phyloP scores from a whole-genome alignment of 257 asterid genomes.

The Ilex aquifolium region DNA sequence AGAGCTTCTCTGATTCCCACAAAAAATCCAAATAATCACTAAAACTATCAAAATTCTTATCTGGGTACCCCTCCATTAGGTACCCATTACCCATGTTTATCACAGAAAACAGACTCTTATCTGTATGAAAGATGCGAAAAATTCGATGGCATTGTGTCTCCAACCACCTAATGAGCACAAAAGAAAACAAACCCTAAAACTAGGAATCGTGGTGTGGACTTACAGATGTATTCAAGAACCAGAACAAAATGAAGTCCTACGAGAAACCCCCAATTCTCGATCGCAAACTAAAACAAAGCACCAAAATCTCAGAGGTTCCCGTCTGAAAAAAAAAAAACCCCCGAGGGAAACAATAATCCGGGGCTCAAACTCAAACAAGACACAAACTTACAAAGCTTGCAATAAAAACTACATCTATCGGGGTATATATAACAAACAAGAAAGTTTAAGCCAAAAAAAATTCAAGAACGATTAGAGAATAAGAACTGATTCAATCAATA shows the following conservation, averaged over 20 bases:
- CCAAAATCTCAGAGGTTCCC: slow-evolving; percentile 8
- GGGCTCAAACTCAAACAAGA: slow-evolving; percentile 1
- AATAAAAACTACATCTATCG: too few species aligned
- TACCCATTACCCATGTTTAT: slow-evolving; percentile 23
- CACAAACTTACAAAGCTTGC: not conserved
- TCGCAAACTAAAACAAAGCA: slow-evolving; percentile 22
- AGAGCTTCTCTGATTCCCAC: slow-evolving; percentile 16
- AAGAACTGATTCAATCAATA: too few species aligned
- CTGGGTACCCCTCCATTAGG: slow-evolving; percentile 20
- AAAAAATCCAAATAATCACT: slow-evolving; percentile 17
- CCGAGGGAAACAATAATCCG: not conserved
- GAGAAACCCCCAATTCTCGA: slow-evolving; percentile 23
- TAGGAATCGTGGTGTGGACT: not conserved
- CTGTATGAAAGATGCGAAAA: not conserved
- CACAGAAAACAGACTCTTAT: slow-evolving; percentile 22
- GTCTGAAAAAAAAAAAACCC: slow-evolving; percentile 8
- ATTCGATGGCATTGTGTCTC: slow-evolving; percentile 34
- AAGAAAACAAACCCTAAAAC: not conserved
- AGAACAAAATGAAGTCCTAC: not conserved
- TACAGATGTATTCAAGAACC: not conserved
- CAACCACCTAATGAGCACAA: slow-evolving; percentile 7
- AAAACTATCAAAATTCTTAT: slow-evolving; percentile 19
- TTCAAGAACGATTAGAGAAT: not conserved
- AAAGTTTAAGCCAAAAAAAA: too few species aligned
- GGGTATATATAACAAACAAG: too few species aligned